Conservation (phyloP, 2,329 filamentous ascomycete genomes). For the Lasiodiplodia theobromae region DNA sequence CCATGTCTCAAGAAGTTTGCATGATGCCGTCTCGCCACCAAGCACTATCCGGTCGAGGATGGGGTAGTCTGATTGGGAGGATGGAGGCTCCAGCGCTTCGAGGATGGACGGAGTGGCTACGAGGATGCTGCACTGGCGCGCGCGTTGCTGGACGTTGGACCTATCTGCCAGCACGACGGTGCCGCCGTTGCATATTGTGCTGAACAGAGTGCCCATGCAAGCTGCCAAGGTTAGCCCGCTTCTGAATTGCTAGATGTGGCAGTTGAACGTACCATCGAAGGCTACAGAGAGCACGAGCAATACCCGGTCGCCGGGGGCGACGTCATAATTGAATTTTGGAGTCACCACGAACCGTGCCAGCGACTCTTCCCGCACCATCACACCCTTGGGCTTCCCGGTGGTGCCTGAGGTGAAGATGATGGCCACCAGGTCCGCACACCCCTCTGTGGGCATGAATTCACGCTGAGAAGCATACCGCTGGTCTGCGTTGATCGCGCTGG, state of each 20-base stretch:
- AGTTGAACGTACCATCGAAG: slow-evolving; percentile 7
- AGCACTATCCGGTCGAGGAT: slow-evolving; percentile 8
- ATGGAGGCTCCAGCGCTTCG: slow-evolving; percentile 1
- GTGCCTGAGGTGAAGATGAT: slow-evolving; percentile 14
- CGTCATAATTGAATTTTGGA: neutral
- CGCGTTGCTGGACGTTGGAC: neutral
- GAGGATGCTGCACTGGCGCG: neutral
- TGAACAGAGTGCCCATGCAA: too few species aligned
- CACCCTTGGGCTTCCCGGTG: slow-evolving; percentile 4
- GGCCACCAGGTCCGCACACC: neutral
- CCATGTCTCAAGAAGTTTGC: neutral
- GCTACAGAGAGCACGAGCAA: slow-evolving; percentile 20
- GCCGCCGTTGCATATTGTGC: too few species aligned
- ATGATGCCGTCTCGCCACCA: neutral
- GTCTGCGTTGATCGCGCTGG: too few species aligned
- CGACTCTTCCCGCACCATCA: neutral
- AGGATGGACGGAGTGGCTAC: slow-evolving; percentile 1
- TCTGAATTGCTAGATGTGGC: too few species aligned
- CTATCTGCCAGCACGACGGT: neutral
- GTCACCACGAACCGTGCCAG: slow-evolving; percentile 3
- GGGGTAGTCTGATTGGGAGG: neutral
- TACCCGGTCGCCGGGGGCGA: neutral
- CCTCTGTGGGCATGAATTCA: too few species aligned
- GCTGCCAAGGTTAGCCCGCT: too few species aligned
- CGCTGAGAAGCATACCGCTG: too few species aligned